These are phyloP conservation scores for Blastocystis sp. DNA, from an alignment of 352 stramenopile species.

Conservation along the genomic window DNA sequence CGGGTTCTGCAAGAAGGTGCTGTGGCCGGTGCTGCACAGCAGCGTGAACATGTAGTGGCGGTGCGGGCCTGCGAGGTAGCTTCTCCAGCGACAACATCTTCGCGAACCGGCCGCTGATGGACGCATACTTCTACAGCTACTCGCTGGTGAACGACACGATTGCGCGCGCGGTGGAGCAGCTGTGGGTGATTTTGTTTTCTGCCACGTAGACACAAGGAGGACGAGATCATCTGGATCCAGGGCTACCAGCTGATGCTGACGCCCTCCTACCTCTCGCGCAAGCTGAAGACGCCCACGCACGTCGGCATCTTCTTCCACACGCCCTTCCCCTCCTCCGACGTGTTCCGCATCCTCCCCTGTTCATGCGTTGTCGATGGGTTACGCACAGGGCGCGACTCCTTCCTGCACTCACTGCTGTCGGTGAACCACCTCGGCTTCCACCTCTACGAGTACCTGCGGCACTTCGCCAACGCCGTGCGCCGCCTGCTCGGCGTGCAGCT, in stretches of 20 bases:
- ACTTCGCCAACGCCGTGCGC: constrained; percentile 79
- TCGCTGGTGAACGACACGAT: constrained; percentile 50
- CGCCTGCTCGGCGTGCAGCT: constrained; percentile 83
- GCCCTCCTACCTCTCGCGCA: constrained; percentile 82
- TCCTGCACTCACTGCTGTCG: constrained; percentile 76
- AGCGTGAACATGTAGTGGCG: constrained; percentile 78
- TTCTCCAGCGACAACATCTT: constrained; percentile 43
- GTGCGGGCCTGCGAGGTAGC: constrained; percentile 55
- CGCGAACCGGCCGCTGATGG: constrained; percentile 53
- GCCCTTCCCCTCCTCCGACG: constrained; percentile 91
- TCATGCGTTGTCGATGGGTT: background rate
- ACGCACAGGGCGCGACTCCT: constrained; percentile 66
- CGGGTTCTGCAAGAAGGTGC: constrained; percentile 88
- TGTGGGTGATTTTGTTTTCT: constrained; percentile 64
- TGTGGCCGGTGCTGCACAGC: constrained; percentile 93
- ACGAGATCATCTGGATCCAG: constrained; percentile 87
- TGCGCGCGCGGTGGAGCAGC: constrained; percentile 26
- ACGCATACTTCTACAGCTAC: constrained; percentile 5
- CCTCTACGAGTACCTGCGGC: constrained; percentile 79
- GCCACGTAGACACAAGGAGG: constrained; percentile 66
- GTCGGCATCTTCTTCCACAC: constrained; percentile 93
- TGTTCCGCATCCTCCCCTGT: constrained; percentile 84
- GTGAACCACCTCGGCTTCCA: constrained; percentile 82
- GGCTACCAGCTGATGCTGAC: constrained; percentile 92
- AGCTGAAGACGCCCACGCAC: constrained; percentile 75